These are phyloP conservation scores for Chlorella ohadii DNA, from an alignment of 139 green algal genomes.

Conservation along the genomic window DNA sequence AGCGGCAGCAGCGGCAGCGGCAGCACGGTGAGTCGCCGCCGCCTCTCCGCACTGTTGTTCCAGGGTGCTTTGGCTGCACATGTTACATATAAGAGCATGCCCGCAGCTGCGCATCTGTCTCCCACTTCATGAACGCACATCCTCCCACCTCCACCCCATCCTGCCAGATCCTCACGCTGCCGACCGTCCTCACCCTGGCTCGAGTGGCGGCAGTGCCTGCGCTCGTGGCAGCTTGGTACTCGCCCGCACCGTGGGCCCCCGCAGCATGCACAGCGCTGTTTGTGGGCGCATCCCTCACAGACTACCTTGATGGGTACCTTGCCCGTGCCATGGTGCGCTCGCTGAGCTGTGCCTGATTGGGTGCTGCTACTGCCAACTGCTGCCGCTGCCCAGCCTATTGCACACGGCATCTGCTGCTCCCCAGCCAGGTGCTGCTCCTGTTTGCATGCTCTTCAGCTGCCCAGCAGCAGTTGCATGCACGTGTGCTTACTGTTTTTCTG, in stretches of 20 bases:
- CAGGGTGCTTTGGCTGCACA: neutral
- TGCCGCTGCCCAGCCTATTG: neutral
- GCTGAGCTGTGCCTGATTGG: neutral
- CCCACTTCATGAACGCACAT: no score
- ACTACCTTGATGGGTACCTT: constrained; percentile 96
- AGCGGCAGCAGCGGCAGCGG: neutral
- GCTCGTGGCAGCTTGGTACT: constrained; percentile 77
- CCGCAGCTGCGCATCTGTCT: no score
- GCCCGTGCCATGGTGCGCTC: constrained; percentile 81
- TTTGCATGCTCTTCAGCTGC: neutral
- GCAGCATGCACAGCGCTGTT: constrained; percentile 73
- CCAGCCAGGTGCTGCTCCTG: neutral
- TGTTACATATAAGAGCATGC: no score
- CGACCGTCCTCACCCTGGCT: constrained; percentile 87
- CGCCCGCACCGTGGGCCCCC: constrained; percentile 43
- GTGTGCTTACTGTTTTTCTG: no score
- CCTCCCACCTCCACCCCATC: neutral
- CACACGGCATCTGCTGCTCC: neutral
- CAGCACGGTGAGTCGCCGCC: neutral
- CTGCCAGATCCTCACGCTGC: constrained; percentile 80
- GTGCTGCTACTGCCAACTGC: neutral
- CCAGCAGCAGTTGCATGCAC: no score
- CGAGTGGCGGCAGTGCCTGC: constrained; percentile 86
- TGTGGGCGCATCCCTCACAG: constrained; percentile 85
- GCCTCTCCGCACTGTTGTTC: neutral